phyloP scores from a whole-genome alignment of 768 basidiomycete species.

The Xerocomellus chrysenteron region DNA sequence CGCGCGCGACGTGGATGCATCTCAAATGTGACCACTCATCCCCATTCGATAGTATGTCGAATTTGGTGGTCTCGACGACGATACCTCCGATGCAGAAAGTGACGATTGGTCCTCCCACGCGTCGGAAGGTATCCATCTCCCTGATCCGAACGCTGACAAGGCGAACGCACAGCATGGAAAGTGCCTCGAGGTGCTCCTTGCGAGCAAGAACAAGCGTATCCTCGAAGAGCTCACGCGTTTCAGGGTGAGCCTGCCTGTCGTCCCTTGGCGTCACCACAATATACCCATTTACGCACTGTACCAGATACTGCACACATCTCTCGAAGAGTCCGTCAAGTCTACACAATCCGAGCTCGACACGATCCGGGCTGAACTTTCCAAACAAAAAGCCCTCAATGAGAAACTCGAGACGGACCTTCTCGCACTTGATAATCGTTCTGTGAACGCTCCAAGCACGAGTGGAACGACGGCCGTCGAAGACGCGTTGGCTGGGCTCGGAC shows the following conservation, averaged over 20 bases:
- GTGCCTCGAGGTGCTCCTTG: constrained; percentile 87
- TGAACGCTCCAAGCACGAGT: constrained; percentile 17
- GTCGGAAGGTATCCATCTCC: constrained; percentile 62
- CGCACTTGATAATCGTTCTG: constrained; percentile 60
- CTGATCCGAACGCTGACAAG: constrained; percentile 88
- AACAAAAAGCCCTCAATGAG: constrained; percentile 80
- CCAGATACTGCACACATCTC: constrained; percentile 80
- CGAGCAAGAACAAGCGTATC: constrained; percentile 90
- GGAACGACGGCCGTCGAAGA: constrained; percentile 42
- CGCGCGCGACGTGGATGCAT: too few relatives aligned
- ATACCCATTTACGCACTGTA: not conserved
- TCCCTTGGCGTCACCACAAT: not conserved
- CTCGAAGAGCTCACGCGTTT: constrained; percentile 92
- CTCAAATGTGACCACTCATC: not conserved
- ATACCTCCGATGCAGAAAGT: constrained; percentile 54
- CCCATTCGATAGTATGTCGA: constrained; percentile 76
- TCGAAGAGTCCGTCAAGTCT: constrained; percentile 65
- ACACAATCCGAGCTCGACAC: constrained; percentile 57
- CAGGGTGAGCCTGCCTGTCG: constrained; percentile 47
- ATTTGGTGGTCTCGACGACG: constrained; percentile 81
- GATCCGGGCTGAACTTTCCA: constrained; percentile 66
- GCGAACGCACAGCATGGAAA: constrained; percentile 72
- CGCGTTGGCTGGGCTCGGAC: constrained; percentile 68
- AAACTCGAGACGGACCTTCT: constrained; percentile 90
- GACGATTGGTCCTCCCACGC: constrained; percentile 43